Base-by-base conservation (phyloP, 2,329 filamentous ascomycete genomes). In the Thyridium curvatum region DNA sequence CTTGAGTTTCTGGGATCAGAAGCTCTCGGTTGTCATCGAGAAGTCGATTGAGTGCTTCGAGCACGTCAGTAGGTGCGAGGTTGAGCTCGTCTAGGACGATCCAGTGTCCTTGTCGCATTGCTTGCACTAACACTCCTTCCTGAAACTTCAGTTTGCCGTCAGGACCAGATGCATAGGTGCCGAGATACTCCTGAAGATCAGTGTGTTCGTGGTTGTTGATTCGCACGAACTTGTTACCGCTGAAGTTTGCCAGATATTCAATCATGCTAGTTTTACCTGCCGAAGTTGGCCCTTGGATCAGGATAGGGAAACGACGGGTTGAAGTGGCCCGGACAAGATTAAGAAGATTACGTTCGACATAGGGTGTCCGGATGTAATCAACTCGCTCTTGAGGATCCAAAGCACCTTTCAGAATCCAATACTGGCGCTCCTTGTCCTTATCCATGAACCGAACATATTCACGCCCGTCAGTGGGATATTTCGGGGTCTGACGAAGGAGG, bases 151-250 rank as follows among this genome's bases (percentile, higher is more conserved):
- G 70, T 44, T 85, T 86, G 5, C 94, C 94, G 54, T 94, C 85
- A 1, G 80, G 65, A 17, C 83, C 86, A 3, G 93, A 96, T 2
- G 95, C 71, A 50, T 98, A 99, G 0, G 89, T 94, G 14, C 93
- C 93, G 6, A 99, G 68, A 53, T 99, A 99, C 57, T 99, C 94
- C 60, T 98, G 93, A 30, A 99, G 69, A 59, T 99, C 93, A 0
- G 93, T 98, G 55, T 98, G 93, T 56, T 99, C 94, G 61, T 99
- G 93, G 51, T 99, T 99, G 65, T 99, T 99, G 69, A 99, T 98
- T 43, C 93, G 81, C 32, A 98, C 89, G 55, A 97, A 98, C 54
- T 86, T 93, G 58, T 99, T 95, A 4, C 94, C 93, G 21, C 89
- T 97, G 40, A 86, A 84, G 54, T 94, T 93, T n/a, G 94, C 91